These are phyloP conservation scores for Heritiera fomes DNA, from an alignment of 345 rosid species.

Conservation along the genomic window DNA sequence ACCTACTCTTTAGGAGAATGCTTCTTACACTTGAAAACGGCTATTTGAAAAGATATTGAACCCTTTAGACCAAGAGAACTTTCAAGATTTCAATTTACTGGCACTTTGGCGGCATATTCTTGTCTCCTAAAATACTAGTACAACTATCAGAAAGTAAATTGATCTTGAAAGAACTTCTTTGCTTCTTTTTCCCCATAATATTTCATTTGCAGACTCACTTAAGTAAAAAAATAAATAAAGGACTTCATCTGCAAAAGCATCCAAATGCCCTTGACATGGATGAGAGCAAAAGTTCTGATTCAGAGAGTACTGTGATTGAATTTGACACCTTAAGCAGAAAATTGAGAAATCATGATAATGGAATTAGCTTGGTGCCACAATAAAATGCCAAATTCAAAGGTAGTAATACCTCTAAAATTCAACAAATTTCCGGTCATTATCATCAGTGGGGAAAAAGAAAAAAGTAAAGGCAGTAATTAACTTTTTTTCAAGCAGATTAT, in stretches of 20 bases:
- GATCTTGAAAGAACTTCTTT: background rate
- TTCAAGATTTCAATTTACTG: background rate
- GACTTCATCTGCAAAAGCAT: background rate
- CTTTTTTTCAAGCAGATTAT: constrained; percentile 1
- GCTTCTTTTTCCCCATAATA: background rate
- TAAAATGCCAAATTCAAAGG: background rate
- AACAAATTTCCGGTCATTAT: background rate
- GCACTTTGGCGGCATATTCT: background rate
- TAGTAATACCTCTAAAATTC: background rate
- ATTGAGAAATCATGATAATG: background rate
- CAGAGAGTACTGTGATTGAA: background rate
- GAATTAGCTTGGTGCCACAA: background rate
- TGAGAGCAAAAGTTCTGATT: background rate
- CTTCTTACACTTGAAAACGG: background rate
- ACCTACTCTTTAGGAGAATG: background rate
- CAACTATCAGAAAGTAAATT: background rate
- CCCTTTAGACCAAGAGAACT: background rate
- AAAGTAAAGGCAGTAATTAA: background rate
- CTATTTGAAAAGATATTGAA: background rate
- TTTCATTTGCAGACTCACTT: background rate
- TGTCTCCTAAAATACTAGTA: background rate
- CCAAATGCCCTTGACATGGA: background rate
- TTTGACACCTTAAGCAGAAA: constrained; percentile 7
- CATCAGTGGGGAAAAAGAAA: constrained; percentile 1
- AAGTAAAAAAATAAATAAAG: background rate